Percentiles rank a stretch among this genome's conserved stretches.
phyloP scores from a whole-genome alignment of 2,329 filamentous ascomycete species.

The Blastomyces gilchristii region DNA sequence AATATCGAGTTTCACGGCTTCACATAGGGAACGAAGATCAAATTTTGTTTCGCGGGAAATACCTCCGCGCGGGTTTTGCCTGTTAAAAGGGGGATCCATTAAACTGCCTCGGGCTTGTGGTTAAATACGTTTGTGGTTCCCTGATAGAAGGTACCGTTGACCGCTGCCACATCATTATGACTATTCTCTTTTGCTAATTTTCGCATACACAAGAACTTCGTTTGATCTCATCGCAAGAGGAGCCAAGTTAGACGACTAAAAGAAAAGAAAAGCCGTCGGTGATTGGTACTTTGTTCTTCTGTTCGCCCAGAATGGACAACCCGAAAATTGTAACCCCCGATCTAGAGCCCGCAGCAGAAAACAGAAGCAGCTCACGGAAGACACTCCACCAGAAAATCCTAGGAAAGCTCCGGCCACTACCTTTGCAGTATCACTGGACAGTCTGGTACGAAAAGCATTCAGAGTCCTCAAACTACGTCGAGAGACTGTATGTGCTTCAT shows the following conservation, averaged over 20 bases:
- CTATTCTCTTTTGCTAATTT: not conserved
- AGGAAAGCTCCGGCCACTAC: slow-evolving; percentile 37
- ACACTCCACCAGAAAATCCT: slow-evolving; percentile 36
- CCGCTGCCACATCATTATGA: not conserved
- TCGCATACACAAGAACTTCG: not conserved
- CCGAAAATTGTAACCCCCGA: slow-evolving; percentile 20
- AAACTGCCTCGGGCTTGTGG: not conserved
- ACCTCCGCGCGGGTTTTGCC: not conserved
- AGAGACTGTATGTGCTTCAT: slow-evolving; percentile 30
- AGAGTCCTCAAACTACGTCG: slow-evolving; percentile 22
- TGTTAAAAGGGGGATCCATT: not conserved
- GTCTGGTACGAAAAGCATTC: slow-evolving; percentile 40
- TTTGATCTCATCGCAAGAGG: not conserved
- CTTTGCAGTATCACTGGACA: slow-evolving; percentile 39
- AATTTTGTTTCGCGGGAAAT: not conserved
- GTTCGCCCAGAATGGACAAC: slow-evolving; percentile 15
- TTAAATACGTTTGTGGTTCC: not conserved
- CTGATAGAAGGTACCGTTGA: not conserved
- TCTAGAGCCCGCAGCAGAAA: slow-evolving; percentile 16
- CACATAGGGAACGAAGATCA: slow-evolving; percentile 1
- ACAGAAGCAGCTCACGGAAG: slow-evolving; percentile 21
- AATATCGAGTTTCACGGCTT: slow-evolving; percentile 4
- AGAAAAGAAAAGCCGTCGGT: not conserved
- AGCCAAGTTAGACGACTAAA: not conserved
- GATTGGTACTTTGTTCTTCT: not conserved